Evolutionary conservation across 441 rosid species (phyloP).

Genomic region (Monsonia emarginata): DNA sequence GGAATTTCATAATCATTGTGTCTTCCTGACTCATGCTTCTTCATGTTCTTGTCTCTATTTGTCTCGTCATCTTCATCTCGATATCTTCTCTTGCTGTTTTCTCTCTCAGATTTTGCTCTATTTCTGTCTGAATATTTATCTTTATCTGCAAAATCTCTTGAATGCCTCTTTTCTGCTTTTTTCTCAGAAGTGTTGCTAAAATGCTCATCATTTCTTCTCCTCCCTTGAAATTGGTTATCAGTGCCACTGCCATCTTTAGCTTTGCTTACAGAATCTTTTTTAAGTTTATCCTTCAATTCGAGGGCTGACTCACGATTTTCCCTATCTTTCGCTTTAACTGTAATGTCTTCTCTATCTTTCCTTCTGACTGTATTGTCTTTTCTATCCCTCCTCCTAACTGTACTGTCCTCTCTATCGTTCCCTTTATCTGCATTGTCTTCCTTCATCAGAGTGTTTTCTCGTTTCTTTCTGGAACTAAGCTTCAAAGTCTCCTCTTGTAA

Average conservation of each 20-base stretch:
- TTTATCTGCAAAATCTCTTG: constrained; percentile 34
- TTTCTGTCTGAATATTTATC: constrained; percentile 32
- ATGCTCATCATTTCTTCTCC: constrained; percentile 28
- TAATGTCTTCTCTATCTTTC: constrained; percentile 1
- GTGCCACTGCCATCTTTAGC: constrained; percentile 22
- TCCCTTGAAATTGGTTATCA: constrained; percentile 29
- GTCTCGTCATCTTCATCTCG: constrained; percentile 34
- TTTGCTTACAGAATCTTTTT: constrained; percentile 27
- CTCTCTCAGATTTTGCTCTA: constrained; percentile 36
- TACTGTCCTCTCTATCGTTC: constrained; percentile 23
- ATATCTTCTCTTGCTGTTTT: constrained; percentile 34
- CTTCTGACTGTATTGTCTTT: constrained; percentile 14
- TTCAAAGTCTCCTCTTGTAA: constrained; percentile 27
- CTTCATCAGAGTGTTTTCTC: constrained; percentile 28
- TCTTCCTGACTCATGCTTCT: constrained; percentile 41
- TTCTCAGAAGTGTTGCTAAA: constrained; percentile 25
- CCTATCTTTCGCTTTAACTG: constrained; percentile 6
- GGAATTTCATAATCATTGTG: constrained; percentile 28
- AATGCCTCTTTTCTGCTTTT: constrained; percentile 34
- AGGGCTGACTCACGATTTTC: constrained; percentile 22
- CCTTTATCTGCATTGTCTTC: constrained; percentile 20
- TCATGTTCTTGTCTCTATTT: constrained; percentile 30
- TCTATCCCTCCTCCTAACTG: constrained; percentile 15
- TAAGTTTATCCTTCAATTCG: constrained; percentile 30
- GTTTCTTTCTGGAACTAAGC: constrained; percentile 28